phyloP scores from a whole-genome alignment of 108 stramenopile genomes.

The Pelagomonas calceolata region DNA sequence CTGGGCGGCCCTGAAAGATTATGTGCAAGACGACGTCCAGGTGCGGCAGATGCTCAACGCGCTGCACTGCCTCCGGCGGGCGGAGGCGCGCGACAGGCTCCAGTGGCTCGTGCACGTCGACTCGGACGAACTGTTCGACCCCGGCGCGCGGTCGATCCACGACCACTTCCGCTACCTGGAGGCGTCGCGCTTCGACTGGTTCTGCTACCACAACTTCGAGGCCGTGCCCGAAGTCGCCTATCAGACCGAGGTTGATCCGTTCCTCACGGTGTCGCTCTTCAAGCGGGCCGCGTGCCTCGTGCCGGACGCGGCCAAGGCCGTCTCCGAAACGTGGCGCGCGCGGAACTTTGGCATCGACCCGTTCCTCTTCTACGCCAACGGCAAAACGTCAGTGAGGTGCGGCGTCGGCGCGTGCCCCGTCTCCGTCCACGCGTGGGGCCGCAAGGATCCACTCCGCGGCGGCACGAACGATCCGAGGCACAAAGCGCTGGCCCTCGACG shows the following conservation, averaged over 20 bases:
- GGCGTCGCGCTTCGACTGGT: neutral
- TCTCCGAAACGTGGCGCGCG: neutral
- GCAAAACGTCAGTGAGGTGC: neutral
- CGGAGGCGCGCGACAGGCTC: neutral
- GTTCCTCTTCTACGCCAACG: neutral
- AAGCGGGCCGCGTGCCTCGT: neutral
- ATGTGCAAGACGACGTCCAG: neutral
- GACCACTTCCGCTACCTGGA: neutral
- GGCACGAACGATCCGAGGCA: neutral
- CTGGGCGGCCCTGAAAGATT: neutral
- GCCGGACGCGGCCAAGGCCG: neutral
- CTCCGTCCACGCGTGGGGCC: neutral
- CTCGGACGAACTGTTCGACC: neutral
- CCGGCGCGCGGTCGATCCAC: neutral
- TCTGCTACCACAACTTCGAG: neutral
- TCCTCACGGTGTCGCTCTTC: neutral
- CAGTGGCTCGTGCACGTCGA: neutral
- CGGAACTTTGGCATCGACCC: neutral
- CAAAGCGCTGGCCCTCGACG: neutral
- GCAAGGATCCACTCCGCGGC: neutral
- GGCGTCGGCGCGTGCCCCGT: neutral
- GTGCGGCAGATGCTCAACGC: slow-evolving; percentile 1
- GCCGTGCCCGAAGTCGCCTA: neutral
- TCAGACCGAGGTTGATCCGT: neutral
- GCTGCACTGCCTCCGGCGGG: neutral